Evolutionary conservation across 1,284 basidiomycete genomes (phyloP).

Genomic region (Fomitopsis betulina): DNA sequence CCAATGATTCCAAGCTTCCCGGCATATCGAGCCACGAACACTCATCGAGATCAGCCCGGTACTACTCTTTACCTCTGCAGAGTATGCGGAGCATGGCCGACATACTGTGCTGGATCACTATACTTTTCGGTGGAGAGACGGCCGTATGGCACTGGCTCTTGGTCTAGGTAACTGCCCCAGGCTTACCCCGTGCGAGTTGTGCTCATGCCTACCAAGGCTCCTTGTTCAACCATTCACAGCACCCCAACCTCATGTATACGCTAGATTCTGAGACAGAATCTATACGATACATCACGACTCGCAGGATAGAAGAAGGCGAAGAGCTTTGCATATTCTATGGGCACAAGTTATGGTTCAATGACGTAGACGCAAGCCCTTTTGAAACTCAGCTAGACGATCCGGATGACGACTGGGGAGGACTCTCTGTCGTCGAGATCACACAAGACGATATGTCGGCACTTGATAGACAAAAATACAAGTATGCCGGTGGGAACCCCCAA

Average conservation of each 20-base stretch:
- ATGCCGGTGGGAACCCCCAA: conserved; percentile 31
- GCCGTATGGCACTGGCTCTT: conserved; percentile 82
- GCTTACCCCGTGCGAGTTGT: not conserved
- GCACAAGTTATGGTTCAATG: conserved; percentile 60
- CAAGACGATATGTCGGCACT: conserved; percentile 15
- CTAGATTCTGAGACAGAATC: conserved; percentile 50
- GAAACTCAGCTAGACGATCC: conserved; percentile 7
- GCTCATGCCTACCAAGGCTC: conserved; percentile 47
- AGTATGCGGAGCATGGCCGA: conserved; percentile 67
- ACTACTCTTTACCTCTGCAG: conserved; percentile 69
- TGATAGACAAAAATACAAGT: conserved; percentile 13
- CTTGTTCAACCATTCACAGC: conserved; percentile 73
- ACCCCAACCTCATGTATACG: conserved; percentile 70
- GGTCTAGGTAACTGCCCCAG: conserved; percentile 64
- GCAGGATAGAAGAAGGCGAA: conserved; percentile 52
- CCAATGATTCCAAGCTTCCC: conserved; percentile 42
- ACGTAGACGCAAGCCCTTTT: conserved; percentile 23
- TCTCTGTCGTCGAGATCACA: conserved; percentile 29
- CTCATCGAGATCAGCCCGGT: conserved; percentile 84
- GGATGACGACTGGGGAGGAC: conserved; percentile 45
- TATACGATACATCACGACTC: conserved; percentile 63
- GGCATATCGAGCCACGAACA: conserved; percentile 56
- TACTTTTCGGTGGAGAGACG: conserved; percentile 79
- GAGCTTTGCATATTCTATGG: conserved; percentile 83
- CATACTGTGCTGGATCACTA: conserved; percentile 81